A percentile compares a stretch with the other conserved stretches of the same genome.
These are phyloP conservation scores for Phytophthora ohioensis DNA, from an alignment of 352 stramenopile species.

Conservation along the genomic window DNA sequence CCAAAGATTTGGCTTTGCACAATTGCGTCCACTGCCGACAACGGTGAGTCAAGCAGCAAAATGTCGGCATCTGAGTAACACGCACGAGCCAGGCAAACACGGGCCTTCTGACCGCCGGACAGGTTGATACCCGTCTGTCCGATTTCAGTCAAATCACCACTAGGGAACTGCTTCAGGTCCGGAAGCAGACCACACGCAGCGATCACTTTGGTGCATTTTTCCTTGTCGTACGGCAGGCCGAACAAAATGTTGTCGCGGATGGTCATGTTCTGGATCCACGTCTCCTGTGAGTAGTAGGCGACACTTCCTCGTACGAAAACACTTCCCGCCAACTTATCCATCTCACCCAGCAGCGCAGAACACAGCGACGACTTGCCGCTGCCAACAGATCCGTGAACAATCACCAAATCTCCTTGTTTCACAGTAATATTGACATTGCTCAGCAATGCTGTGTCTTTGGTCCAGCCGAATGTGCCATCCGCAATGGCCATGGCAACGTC, in stretches of 20 bases:
- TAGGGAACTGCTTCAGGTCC: conserved; percentile 88
- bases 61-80: conserved; percentile 63
- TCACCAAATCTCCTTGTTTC: conserved; percentile 54
- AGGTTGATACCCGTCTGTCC: conserved; percentile 96
- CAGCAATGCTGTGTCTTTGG: conserved; percentile 32
- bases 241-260: conserved; percentile 96
- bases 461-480: conserved; percentile 47
- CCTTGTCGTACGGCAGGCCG: conserved; percentile 59
- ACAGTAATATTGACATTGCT: conserved; percentile 49
- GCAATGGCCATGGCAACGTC: conserved; percentile 36
- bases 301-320: conserved; percentile 39
- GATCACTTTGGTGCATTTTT: conserved; percentile 64
- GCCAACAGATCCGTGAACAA: conserved; percentile 61
- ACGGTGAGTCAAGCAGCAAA: conserved; percentile 90
- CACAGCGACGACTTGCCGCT: conserved; percentile 67
- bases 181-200: conserved; percentile 80
- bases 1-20: conserved; percentile 92
- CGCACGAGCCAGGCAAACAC: conserved; percentile 70
- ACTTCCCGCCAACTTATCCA: no score
- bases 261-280: conserved; percentile 96
- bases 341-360: conserved; percentile 76
- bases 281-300: conserved; percentile 85
- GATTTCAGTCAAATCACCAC: conserved; percentile 94
- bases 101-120: conserved; percentile 92
- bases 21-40: conserved; percentile 94